A percentile compares a stretch with the other conserved stretches of the same genome.
These are phyloP conservation scores for Groenewaldozyma auringiensis DNA, from an alignment of 1,139 yeast genomes.

Conservation along the genomic window DNA sequence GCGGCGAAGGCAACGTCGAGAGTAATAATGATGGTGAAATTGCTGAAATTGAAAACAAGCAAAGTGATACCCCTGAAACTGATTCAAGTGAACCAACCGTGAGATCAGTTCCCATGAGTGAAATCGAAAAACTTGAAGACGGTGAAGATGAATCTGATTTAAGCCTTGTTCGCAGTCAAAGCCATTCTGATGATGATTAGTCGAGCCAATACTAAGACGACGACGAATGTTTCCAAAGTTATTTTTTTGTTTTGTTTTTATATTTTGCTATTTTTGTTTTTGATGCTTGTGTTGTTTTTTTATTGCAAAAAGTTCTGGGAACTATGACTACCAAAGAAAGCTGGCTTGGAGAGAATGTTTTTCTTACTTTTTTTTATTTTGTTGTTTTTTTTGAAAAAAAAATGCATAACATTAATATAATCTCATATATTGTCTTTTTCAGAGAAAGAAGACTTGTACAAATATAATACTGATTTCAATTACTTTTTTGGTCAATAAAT, in stretches of 20 bases:
- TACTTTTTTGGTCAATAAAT: no score
- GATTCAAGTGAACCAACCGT: background rate
- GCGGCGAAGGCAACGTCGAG: background rate
- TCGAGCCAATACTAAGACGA: background rate
- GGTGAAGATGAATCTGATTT: conserved; percentile 21
- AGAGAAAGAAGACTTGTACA: no score
- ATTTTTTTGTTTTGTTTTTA: background rate
- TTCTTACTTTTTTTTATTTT: conserved; percentile 24
- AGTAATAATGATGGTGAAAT: no score
- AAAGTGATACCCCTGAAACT: background rate
- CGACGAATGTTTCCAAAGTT: background rate
- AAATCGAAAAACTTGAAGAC: conserved; percentile 16
- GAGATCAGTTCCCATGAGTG: conserved; percentile 8
- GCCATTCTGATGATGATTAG: conserved; percentile 8
- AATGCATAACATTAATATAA: background rate
- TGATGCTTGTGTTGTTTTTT: background rate
- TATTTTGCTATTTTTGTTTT: background rate
- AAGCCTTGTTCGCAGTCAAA: conserved; percentile 33
- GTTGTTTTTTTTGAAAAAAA: background rate
- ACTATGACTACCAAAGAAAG: background rate
- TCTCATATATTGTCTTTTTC: no score
- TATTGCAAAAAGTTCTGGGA: background rate
- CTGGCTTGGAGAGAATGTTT: conserved; percentile 31
- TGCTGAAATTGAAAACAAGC: background rate
- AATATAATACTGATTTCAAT: no score